These are phyloP conservation scores for Strigomonas oncopelti DNA, from an alignment of 208 protist genomes.

Conservation along the genomic window DNA sequence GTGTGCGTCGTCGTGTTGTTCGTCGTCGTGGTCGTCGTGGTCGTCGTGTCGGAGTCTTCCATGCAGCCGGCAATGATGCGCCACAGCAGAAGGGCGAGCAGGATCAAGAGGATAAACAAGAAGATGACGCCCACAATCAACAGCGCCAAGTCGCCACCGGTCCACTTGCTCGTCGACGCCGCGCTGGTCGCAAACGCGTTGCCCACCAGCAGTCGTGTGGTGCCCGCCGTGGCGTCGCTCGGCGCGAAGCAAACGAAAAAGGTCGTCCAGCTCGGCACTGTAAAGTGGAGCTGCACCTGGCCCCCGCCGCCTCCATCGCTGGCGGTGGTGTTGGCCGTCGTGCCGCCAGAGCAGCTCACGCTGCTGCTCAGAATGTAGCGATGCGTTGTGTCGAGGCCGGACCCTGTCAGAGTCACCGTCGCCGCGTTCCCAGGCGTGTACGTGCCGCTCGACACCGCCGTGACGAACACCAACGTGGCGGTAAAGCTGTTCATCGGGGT, in stretches of 20 bases:
- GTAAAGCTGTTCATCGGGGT: conserved; percentile 25
- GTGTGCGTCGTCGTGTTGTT: neutral
- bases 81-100: conserved; percentile 64
- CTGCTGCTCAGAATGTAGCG: conserved; percentile 47
- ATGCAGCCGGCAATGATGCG: conserved; percentile 39
- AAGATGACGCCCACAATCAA: conserved; percentile 77
- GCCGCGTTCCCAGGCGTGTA: conserved; percentile 18
- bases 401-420: conserved; percentile 34
- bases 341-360: conserved; percentile 22
- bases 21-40: conserved; percentile 11
- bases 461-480: conserved; percentile 51
- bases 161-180: conserved; percentile 29
- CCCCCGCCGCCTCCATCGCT: conserved; percentile 14
- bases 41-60: neutral
- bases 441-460: conserved; percentile 15
- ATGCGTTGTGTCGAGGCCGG: conserved; percentile 58
- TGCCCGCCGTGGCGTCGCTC: conserved; percentile 29
- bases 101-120: conserved; percentile 63
- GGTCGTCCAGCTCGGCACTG: conserved; percentile 18
- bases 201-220: conserved; percentile 7
- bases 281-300: conserved; percentile 37
- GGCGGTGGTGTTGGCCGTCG: conserved; percentile 19
- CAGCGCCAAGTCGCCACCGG: conserved; percentile 45
- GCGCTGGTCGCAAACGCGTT: neutral
- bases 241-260: conserved; percentile 76